A percentile compares a stretch with the other conserved stretches of the same genome.
phyloP scores from a whole-genome alignment of 2,329 filamentous ascomycete species.

The Beauveria varroae region DNA sequence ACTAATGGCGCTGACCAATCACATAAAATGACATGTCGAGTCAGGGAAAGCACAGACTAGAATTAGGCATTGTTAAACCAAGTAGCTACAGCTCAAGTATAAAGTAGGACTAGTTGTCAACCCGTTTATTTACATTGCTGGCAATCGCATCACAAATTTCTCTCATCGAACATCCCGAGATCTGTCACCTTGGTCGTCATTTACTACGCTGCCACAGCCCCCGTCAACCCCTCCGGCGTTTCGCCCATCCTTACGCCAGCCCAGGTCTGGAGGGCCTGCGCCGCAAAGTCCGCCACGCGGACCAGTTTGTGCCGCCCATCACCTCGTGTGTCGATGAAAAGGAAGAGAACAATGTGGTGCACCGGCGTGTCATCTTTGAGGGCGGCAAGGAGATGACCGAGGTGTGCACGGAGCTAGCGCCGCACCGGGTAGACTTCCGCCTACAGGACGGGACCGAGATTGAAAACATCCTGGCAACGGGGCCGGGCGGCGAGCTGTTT shows the following conservation, averaged over 20 bases:
- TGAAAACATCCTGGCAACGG: constrained; percentile 23
- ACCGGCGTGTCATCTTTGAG: constrained; percentile 19
- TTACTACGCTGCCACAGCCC: constrained; percentile 20
- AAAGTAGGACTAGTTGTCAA: background rate
- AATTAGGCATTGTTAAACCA: background rate
- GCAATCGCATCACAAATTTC: no score
- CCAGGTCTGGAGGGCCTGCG: constrained; percentile 23
- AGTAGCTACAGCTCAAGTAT: background rate
- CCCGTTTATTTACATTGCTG: no score
- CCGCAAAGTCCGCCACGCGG: constrained; percentile 21
- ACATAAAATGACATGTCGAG: background rate
- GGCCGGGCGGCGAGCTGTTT: constrained; percentile 19
- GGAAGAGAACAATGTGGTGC: constrained; percentile 11
- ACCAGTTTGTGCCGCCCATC: constrained; percentile 23
- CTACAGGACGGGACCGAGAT: constrained; percentile 25
- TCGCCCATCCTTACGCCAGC: constrained; percentile 16
- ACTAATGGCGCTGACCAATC: background rate
- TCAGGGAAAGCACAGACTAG: background rate
- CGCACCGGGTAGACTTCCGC: constrained; percentile 23
- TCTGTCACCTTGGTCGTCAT: background rate
- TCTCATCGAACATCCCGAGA: background rate
- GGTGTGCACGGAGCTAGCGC: constrained; percentile 23
- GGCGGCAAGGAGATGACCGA: constrained; percentile 17
- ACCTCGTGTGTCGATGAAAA: constrained; percentile 10
- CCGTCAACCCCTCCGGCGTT: constrained; percentile 21